Conservation (phyloP, 805 yeast species). For the Cyberlindnera bimundalis region DNA sequence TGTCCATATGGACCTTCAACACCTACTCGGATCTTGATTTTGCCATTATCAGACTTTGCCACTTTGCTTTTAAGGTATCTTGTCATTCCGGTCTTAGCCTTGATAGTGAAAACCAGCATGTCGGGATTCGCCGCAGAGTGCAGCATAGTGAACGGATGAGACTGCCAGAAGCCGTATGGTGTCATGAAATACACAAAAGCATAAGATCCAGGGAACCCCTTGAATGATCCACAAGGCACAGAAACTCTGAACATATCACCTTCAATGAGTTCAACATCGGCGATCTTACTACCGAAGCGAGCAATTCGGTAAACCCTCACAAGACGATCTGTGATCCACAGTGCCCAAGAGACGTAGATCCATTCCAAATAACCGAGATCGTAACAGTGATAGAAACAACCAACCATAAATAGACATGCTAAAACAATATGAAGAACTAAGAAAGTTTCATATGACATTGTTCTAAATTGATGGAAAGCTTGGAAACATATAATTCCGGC, state of each 20-base stretch:
- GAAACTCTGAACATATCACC: constrained; percentile 46
- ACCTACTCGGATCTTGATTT: constrained; percentile 35
- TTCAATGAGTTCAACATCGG: constrained; percentile 23
- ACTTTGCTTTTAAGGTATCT: constrained; percentile 35
- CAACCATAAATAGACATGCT: constrained; percentile 49
- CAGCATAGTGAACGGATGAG: constrained; percentile 69
- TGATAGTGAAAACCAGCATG: constrained; percentile 42
- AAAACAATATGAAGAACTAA: constrained; percentile 52
- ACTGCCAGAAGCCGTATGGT: constrained; percentile 56
- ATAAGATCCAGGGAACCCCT: constrained; percentile 51
- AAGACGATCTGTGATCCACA: constrained; percentile 39
- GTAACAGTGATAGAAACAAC: constrained; percentile 56
- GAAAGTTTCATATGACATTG: constrained; percentile 56
- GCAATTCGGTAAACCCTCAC: constrained; percentile 39
- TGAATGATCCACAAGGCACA: constrained; percentile 43
- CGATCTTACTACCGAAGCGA: constrained; percentile 21
- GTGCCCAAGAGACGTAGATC: constrained; percentile 36
- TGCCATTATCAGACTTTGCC: constrained; percentile 22
- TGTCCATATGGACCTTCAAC: constrained; percentile 66
- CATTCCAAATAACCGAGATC: constrained; percentile 52
- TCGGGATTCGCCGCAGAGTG: constrained; percentile 37
- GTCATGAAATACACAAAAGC: constrained; percentile 56
- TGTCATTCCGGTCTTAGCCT: constrained; percentile 59
- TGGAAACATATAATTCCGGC: constrained; percentile 44
- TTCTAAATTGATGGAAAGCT: constrained; percentile 50